These are phyloP conservation scores for Echinochloa phyllopogon DNA, from an alignment of 176 grass and related monocot genomes.

Conservation along the genomic window DNA sequence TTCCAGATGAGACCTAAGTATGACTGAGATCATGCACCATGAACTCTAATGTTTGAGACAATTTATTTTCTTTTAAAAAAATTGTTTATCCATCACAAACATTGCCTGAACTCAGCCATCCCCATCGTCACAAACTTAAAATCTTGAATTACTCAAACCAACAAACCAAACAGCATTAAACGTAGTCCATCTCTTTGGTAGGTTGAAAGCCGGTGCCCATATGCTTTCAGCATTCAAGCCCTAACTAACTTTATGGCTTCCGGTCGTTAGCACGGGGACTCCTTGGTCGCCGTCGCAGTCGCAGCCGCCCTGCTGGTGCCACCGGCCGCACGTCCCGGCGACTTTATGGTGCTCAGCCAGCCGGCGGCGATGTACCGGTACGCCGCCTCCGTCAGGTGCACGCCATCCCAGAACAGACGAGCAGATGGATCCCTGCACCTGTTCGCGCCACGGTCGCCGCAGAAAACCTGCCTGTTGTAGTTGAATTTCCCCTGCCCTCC, in stretches of 20 bases:
- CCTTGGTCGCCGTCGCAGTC: neutral
- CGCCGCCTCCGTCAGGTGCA: constrained; percentile 45
- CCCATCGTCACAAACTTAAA: neutral
- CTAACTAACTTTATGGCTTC: neutral
- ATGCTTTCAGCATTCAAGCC: neutral
- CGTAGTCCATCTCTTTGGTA: neutral
- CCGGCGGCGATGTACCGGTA: constrained; percentile 31
- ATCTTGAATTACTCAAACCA: neutral
- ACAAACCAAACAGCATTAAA: no score
- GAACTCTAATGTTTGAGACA: no score
- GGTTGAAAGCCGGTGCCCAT: neutral
- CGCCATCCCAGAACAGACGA: constrained; percentile 44
- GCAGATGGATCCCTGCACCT: constrained; percentile 32
- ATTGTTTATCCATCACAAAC: neutral
- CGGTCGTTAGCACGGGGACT: neutral
- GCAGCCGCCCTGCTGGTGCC: neutral
- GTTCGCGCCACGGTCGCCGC: neutral
- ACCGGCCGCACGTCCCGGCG: no score
- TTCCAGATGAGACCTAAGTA: no score
- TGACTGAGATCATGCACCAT: no score
- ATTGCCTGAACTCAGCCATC: neutral
- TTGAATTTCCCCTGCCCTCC: constrained; percentile 37
- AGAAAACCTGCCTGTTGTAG: neutral
- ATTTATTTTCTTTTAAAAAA: no score
- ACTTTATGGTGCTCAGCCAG: constrained; percentile 30